phyloP scores from a whole-genome alignment of 2,329 filamentous ascomycete species.

The Diplodia mutila region DNA sequence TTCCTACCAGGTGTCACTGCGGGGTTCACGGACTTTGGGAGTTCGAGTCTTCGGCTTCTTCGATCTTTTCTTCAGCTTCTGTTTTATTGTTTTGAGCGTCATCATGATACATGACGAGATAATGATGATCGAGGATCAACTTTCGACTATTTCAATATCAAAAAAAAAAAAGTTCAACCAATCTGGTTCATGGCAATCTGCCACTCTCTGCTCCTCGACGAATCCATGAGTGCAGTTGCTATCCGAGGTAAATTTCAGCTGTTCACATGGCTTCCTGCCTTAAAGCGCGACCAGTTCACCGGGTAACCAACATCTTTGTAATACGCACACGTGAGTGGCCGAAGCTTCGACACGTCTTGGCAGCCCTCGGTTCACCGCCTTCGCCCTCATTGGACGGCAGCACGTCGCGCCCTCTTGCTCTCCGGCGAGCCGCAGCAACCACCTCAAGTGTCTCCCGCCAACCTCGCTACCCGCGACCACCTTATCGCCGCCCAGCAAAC shows the following conservation, averaged over 20 bases:
- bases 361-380: background rate
- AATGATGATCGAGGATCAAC: conserved; percentile 12
- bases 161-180: conserved; percentile 1
- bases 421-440: conserved; percentile 11
- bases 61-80: conserved; percentile 2
- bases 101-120: conserved; percentile 23
- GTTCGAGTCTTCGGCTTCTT: background rate
- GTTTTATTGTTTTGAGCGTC: conserved; percentile 18
- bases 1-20: conserved; percentile 6
- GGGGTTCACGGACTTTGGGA: background rate
- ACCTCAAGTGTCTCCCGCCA: background rate
- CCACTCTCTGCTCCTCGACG: no score
- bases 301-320: background rate
- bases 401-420: background rate
- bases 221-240: no score
- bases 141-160: conserved; percentile 16
- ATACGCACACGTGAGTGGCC: background rate
- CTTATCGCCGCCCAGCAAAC: background rate
- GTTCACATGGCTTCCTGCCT: background rate
- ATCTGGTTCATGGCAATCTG: background rate
- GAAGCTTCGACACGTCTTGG: background rate
- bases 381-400: background rate
- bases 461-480: background rate
- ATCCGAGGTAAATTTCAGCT: background rate
- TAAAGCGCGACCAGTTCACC: background rate